phyloP scores from a whole-genome alignment of 768 basidiomycete genomes.

The Sutorius australiensis region DNA sequence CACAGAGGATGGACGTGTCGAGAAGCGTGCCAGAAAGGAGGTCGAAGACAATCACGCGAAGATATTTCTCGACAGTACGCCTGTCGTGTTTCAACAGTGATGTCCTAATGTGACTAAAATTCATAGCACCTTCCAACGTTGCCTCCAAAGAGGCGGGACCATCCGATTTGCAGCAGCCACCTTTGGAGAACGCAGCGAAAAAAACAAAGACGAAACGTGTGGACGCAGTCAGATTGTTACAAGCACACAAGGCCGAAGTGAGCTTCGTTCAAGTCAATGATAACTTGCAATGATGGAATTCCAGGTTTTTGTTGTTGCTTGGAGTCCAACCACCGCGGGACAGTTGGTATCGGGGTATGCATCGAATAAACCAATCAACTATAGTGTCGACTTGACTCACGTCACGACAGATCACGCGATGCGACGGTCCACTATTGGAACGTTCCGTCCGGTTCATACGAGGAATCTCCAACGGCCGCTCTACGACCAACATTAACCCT shows the following conservation, averaged over 20 bases:
- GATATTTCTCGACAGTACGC: constrained; percentile 43
- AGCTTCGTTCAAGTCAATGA: constrained; percentile 14
- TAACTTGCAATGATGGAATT: constrained; percentile 3
- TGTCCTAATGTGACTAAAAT: background rate
- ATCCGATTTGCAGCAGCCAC: constrained; percentile 17
- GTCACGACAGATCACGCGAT: constrained; percentile 61
- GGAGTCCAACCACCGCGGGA: constrained; percentile 61
- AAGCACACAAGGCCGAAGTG: constrained; percentile 64
- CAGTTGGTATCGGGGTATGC: constrained; percentile 73
- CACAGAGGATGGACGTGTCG: constrained; percentile 46
- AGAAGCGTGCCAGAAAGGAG: constrained; percentile 61
- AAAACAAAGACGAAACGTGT: constrained; percentile 36
- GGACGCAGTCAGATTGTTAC: constrained; percentile 44
- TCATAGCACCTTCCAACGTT: constrained; percentile 12
- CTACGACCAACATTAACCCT: constrained; percentile 41
- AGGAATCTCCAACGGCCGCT: constrained; percentile 13
- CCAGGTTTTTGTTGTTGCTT: constrained; percentile 79
- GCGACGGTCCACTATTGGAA: constrained; percentile 73
- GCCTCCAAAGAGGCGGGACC: constrained; percentile 20
- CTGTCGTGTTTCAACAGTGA: constrained; percentile 28
- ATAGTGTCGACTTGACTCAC: constrained; percentile 3
- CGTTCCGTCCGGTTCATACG: constrained; percentile 41
- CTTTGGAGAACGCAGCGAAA: constrained; percentile 23
- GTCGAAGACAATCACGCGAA: constrained; percentile 33
- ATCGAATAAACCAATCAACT: background rate